Conservation (phyloP, 148 eudicot species). For the Camellia japonica region DNA sequence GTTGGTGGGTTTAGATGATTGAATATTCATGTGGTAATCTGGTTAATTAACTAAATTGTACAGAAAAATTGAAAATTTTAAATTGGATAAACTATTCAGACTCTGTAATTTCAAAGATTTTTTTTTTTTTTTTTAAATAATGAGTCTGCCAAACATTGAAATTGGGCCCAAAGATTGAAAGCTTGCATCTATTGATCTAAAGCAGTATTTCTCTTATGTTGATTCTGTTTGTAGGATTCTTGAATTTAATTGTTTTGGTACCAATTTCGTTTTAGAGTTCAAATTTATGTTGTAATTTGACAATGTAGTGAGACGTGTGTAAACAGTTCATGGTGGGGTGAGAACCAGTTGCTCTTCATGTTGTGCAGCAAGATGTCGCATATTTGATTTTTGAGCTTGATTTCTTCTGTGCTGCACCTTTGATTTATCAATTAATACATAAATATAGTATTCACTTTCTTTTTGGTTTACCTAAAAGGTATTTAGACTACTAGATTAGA, state of each 20-base stretch:
- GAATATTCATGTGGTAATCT: too few relatives aligned
- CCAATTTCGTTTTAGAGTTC: neutral
- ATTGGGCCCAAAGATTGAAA: neutral
- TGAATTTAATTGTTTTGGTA: neutral
- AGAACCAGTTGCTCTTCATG: neutral
- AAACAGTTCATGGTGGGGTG: neutral
- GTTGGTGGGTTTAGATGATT: neutral
- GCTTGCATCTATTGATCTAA: neutral
- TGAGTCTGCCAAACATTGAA: neutral
- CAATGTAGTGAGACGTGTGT: neutral
- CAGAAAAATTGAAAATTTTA: too few relatives aligned
- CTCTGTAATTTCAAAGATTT: too few relatives aligned
- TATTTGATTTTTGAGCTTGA: constrained; percentile 1
- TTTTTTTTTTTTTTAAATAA: too few relatives aligned
- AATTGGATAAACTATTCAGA: too few relatives aligned
- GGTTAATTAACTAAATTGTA: too few relatives aligned
- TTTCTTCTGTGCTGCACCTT: neutral
- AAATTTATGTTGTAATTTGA: neutral
- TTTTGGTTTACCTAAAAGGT: neutral
- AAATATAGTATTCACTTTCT: too few relatives aligned
- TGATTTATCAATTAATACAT: neutral
- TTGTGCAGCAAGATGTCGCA: neutral
- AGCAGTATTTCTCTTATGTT: neutral
- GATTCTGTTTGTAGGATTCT: neutral
- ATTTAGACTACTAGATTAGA: neutral